Evolutionary conservation across 352 stramenopile species (phyloP).

Genomic region (Phytopythium delawarense): DNA sequence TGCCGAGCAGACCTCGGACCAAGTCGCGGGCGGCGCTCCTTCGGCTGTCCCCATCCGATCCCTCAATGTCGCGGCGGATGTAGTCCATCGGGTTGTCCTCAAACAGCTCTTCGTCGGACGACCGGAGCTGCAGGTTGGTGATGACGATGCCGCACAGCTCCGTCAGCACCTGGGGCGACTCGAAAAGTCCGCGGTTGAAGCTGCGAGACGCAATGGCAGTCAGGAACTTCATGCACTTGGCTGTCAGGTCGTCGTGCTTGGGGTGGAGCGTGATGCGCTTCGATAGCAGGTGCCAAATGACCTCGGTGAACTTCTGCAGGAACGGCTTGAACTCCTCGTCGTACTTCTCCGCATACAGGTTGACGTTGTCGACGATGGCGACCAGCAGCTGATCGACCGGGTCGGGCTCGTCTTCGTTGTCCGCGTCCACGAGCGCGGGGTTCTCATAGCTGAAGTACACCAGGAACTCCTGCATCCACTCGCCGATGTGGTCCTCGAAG

Average conservation of each 20-base stretch:
- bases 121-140: constrained; percentile 96
- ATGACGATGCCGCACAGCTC: constrained; percentile 98
- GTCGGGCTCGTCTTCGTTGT: constrained; percentile 91
- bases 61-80: constrained; percentile 98
- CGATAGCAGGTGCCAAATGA: constrained; percentile 78
- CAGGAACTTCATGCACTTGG: constrained; percentile 97
- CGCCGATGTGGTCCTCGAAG: constrained; percentile 97
- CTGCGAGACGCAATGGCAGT: constrained; percentile 93
- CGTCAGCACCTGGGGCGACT: constrained; percentile 62
- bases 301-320: constrained; percentile 92
- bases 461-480: constrained; percentile 97
- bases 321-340: constrained; percentile 98
- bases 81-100: constrained; percentile 98
- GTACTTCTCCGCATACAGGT: constrained; percentile 98
- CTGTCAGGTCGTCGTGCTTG: constrained; percentile 96
- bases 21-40: constrained; percentile 94
- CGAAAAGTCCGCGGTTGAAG: constrained; percentile 91
- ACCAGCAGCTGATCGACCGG: constrained; percentile 93
- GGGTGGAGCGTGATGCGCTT: constrained; percentile 68
- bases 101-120: constrained; percentile 96
- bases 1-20: constrained; percentile 91
- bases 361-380: constrained; percentile 97
- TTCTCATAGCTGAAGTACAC: constrained; percentile 95
- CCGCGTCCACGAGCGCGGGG: constrained; percentile 83
- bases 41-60: constrained; percentile 95